phyloP scores from a whole-genome alignment of 108 stramenopile genomes.

The Licmophora abbreviata region DNA sequence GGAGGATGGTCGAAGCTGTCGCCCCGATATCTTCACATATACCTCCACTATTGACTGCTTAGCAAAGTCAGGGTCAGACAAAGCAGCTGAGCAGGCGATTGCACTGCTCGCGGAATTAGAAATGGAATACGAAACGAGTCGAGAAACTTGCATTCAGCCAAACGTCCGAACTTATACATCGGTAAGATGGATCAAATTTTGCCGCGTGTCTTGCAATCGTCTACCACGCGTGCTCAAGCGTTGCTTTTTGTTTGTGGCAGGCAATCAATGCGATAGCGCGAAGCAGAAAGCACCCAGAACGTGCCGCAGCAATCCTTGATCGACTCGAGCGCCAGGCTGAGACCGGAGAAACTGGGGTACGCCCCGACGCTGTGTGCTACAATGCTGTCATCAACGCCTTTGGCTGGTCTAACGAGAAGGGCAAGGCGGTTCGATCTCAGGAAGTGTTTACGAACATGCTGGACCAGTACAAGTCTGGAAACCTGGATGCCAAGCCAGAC shows the following conservation, averaged over 20 bases:
- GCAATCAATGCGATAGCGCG: slow-evolving; percentile 37
- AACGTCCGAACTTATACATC: slow-evolving; percentile 39
- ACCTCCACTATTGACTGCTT: slow-evolving; percentile 37
- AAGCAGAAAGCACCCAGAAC: slow-evolving; percentile 21
- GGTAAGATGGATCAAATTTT: too few relatives aligned
- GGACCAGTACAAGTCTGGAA: slow-evolving; percentile 25
- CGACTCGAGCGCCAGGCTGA: slow-evolving; percentile 33
- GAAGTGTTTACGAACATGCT: slow-evolving; percentile 32
- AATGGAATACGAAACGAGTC: slow-evolving; percentile 2
- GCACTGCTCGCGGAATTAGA: slow-evolving; percentile 10
- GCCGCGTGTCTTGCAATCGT: too few relatives aligned
- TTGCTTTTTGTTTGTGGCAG: too few relatives aligned
- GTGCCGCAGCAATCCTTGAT: slow-evolving; percentile 36
- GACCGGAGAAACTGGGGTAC: slow-evolving; percentile 33
- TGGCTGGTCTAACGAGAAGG: slow-evolving; percentile 22
- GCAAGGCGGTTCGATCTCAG: slow-evolving; percentile 8
- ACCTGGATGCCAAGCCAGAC: slow-evolving; percentile 37
- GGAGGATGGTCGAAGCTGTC: slow-evolving; percentile 12
- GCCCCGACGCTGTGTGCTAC: slow-evolving; percentile 55
- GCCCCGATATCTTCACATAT: slow-evolving; percentile 38
- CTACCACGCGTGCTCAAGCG: too few relatives aligned
- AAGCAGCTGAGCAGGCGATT: slow-evolving; percentile 20
- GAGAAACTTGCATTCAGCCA: slow-evolving; percentile 25
- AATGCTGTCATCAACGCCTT: slow-evolving; percentile 51
- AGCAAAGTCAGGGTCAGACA: slow-evolving; percentile 20